Conservation (phyloP, 73 alveolate genomes). For the Paramecium sexaurelia region DNA sequence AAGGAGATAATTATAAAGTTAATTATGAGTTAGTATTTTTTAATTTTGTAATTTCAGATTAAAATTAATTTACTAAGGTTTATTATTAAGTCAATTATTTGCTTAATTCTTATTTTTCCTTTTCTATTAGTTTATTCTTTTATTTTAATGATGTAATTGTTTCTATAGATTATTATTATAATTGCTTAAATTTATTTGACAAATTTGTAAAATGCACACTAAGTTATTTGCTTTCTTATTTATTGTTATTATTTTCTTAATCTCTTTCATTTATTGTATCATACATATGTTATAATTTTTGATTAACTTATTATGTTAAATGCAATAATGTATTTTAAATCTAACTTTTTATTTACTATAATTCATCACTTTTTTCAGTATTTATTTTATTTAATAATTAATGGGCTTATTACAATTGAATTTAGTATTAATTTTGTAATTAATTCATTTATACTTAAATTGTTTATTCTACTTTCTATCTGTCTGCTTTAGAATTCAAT, state of each 20-base stretch:
- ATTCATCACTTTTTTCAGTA: constrained; percentile 47
- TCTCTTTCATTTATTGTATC: background rate
- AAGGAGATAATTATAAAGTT: constrained; percentile 20
- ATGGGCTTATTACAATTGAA: background rate
- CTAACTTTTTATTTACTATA: background rate
- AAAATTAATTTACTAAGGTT: background rate
- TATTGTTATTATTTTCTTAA: background rate
- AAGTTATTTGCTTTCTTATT: constrained; percentile 18
- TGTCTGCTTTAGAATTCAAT: background rate
- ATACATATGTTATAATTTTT: constrained; percentile 14
- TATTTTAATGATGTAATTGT: background rate
- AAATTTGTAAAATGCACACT: background rate
- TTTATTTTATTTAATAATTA: constrained; percentile 35
- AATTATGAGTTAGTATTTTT: background rate
- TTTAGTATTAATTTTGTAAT: background rate
- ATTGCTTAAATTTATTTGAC: background rate
- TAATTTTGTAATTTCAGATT: constrained; percentile 15
- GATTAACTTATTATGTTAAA: background rate
- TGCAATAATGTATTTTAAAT: background rate
- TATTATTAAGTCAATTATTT: background rate
- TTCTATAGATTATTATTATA: background rate
- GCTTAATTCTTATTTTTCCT: background rate
- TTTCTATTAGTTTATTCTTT: background rate
- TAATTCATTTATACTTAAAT: background rate
- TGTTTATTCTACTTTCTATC: background rate